phyloP scores from a whole-genome alignment of 202 grass and related monocot species.

The Hordeum pubiflorum region DNA sequence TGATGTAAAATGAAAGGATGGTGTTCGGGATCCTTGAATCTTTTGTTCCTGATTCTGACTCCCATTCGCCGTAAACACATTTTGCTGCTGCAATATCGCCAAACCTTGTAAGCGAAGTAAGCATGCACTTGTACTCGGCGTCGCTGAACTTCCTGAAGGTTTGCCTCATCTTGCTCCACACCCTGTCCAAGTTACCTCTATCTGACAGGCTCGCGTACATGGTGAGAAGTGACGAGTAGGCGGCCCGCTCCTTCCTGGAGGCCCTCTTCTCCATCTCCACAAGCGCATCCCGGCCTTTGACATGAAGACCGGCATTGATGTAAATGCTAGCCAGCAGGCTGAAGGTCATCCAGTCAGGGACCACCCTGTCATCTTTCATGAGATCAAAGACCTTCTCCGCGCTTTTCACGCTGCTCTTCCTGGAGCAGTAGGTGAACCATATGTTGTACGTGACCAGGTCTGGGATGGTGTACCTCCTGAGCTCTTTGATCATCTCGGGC shows the following conservation, averaged over 20 bases:
- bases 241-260: slow-evolving; percentile 40
- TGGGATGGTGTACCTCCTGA: slow-evolving; percentile 50
- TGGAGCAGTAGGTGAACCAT: slow-evolving; percentile 63
- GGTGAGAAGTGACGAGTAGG: slow-evolving; percentile 64
- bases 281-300: slow-evolving; percentile 45
- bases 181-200: slow-evolving; percentile 62
- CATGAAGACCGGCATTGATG: slow-evolving; percentile 45
- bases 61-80: slow-evolving; percentile 51
- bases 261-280: slow-evolving; percentile 68
- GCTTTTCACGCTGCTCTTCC: slow-evolving; percentile 38
- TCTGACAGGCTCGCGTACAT: slow-evolving; percentile 50
- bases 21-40: slow-evolving; percentile 67
- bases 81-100: slow-evolving; percentile 48
- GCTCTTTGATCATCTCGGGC: slow-evolving; percentile 46
- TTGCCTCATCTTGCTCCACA: slow-evolving; percentile 56
- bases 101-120: slow-evolving; percentile 61
- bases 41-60: slow-evolving; percentile 36
- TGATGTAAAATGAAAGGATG: slow-evolving; percentile 63
- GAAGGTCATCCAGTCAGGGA: slow-evolving; percentile 69
- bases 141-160: slow-evolving; percentile 67
- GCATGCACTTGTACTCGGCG: slow-evolving; percentile 69
- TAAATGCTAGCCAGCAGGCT: slow-evolving; percentile 68
- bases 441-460: slow-evolving; percentile 74
- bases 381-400: slow-evolving; percentile 46
- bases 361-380: slow-evolving; percentile 46